Conservation (phyloP, 805 yeast genomes). For the Wilhelminamyces savonicus region DNA sequence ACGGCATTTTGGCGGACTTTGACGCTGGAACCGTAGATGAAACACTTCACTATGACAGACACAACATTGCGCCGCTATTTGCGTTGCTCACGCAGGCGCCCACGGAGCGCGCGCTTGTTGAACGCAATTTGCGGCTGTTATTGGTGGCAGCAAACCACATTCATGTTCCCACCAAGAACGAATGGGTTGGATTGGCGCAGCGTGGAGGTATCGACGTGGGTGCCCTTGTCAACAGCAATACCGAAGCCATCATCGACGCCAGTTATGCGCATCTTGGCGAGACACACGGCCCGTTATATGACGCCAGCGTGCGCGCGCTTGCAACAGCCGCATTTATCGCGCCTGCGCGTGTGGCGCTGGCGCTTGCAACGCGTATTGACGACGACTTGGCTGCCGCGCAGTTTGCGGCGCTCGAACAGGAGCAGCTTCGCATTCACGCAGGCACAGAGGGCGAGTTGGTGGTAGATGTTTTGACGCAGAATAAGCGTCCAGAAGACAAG, state of each 20-base stretch:
- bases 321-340: no score
- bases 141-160: constrained; percentile 24
- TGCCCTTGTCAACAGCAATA: constrained; percentile 31
- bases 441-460: constrained; percentile 68
- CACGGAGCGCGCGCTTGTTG: no score
- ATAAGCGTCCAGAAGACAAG: constrained; percentile 47
- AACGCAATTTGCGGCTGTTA: no score
- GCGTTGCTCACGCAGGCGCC: no score
- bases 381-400: constrained; percentile 33
- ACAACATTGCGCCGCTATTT: no score
- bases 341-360: no score
- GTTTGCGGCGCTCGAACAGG: constrained; percentile 37
- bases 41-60: no score
- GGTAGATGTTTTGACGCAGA: constrained; percentile 48
- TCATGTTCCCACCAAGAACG: constrained; percentile 31
- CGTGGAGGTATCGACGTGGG: constrained; percentile 61
- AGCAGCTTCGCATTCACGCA: constrained; percentile 58
- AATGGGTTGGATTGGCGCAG: constrained; percentile 77
- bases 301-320: no score
- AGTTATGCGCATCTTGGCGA: no score
- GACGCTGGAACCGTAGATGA: constrained; percentile 8
- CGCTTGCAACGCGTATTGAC: constrained; percentile 21
- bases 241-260: constrained; percentile 15
- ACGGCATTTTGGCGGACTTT: constrained; percentile 12
- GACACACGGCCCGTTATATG: no score